Conservation (phyloP, 2,329 filamentous ascomycete genomes). For the Cordyceps sp. region DNA sequence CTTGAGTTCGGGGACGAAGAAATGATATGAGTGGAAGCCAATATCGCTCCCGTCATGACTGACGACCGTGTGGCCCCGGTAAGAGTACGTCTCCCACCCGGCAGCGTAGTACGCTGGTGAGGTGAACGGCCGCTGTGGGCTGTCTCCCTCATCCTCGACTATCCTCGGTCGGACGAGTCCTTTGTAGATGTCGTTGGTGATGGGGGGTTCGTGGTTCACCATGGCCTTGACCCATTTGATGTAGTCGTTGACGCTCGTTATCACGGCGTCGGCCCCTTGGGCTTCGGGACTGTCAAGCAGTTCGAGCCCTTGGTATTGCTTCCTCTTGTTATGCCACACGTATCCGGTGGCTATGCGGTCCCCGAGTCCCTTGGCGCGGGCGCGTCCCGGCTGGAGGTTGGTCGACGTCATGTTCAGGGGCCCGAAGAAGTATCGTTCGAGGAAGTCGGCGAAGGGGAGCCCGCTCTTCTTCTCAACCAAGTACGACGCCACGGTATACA, state of each 20-base stretch:
- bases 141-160: slow-evolving; percentile 2
- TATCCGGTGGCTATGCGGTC: slow-evolving; percentile 7
- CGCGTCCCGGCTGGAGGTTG: slow-evolving; percentile 7
- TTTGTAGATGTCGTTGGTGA: slow-evolving; percentile 9
- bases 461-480: slow-evolving; percentile 8
- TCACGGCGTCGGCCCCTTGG: slow-evolving; percentile 13
- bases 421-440: slow-evolving; percentile 4
- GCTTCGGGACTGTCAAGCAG: slow-evolving; percentile 8
- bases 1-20: slow-evolving; percentile 10
- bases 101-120: slow-evolving; percentile 6
- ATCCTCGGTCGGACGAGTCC: slow-evolving; percentile 7
- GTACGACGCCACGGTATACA: slow-evolving; percentile 11
- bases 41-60: slow-evolving; percentile 8
- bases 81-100: slow-evolving; percentile 9
- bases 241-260: slow-evolving; percentile 12
- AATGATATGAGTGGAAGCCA: slow-evolving; percentile 10
- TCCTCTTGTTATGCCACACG: slow-evolving; percentile 5
- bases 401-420: slow-evolving; percentile 5
- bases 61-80: slow-evolving; percentile 7
- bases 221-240: slow-evolving; percentile 12
- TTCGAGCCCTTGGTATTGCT: slow-evolving; percentile 1
- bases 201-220: slow-evolving; percentile 8
- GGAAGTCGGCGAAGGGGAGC: slow-evolving; percentile 7
- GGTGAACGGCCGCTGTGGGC: background rate
- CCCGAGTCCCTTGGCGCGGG: slow-evolving; percentile 6